Evolutionary conservation across 148 eudicot genomes (phyloP), one percentile per base, ranked within the genome.

Genomic region (Nyssa sinensis): DNA sequence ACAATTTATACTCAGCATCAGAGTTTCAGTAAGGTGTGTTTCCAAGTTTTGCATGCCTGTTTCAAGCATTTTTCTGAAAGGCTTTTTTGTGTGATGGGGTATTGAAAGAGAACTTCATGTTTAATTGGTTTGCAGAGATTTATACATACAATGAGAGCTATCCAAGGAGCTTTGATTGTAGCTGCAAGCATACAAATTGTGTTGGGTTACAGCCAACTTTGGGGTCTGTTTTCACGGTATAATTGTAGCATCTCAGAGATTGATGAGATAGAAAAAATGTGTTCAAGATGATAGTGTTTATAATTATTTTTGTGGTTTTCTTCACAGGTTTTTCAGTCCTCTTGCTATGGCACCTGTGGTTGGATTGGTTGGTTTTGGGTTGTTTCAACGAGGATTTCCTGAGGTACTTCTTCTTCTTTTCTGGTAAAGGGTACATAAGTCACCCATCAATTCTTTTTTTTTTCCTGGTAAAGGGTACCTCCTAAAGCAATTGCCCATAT

Each of bases 311-410:
- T 57, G 27, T n/a, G n/a, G n/a, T 73, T 57, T 62, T 61, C 19
- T 77, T 77, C 28, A 25, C 92, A 95, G 98, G 75, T 93, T 95
- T 77, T 96, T 96, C 78, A 96, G 98, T 81, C 99, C 99, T 76
- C 98, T 96, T 78, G 99, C 98, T 61, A 96, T 96, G 99, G 92
- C 97, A 44, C 99, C 99, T 71, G 99, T 93, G 70, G 99, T 96
- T 66, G 98, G 99, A 78, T 88, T 96, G 81, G 88, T 93, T 68
- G 99, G 99, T 77, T 88, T 96, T 78, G 99, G 99, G 33, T 81
- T 96, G 79, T 89, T 93, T 81, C 93, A 91, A 66, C 86, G 88
- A 71, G 99, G 99, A 74, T 96, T 96, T 87, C 97, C 97, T 31
- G 87, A 80, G 81, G 99, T 96, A 82, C 21, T 17, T 55, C 23